These are phyloP conservation scores for Barnettozyma wickerhamii DNA, from an alignment of 805 yeast genomes.

Conservation along the genomic window DNA sequence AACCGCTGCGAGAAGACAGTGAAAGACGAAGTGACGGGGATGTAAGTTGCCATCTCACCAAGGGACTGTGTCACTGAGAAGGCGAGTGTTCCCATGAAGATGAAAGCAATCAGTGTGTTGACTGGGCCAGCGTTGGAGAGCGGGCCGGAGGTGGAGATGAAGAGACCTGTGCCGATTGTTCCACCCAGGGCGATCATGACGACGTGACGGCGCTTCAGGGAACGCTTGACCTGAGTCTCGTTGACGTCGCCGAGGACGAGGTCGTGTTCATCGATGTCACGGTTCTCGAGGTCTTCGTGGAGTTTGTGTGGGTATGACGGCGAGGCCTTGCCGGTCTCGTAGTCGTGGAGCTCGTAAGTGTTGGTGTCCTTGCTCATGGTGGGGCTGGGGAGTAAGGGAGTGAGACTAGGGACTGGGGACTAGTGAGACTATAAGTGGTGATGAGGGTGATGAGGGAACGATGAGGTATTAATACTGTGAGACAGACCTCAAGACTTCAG, in stretches of 20 bases:
- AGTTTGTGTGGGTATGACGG: not conserved
- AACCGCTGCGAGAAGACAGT: constrained; percentile 9
- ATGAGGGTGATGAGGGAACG: too few species aligned
- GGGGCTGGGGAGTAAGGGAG: not conserved
- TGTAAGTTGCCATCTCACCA: constrained; percentile 11
- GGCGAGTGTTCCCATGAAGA: constrained; percentile 8
- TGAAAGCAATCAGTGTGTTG: constrained; percentile 4
- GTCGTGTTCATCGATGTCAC: constrained; percentile 4
- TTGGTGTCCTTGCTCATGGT: not conserved
- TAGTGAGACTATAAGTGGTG: too few species aligned
- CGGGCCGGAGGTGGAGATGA: constrained; percentile 6
- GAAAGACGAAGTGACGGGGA: constrained; percentile 10
- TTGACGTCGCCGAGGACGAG: constrained; percentile 3
- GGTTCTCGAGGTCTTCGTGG: constrained; percentile 4
- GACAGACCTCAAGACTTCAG: too few species aligned
- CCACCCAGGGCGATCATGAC: constrained; percentile 12
- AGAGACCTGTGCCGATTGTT: constrained; percentile 10
- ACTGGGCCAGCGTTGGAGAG: constrained; percentile 9
- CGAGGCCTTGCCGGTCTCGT: too few species aligned
- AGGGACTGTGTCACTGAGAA: constrained; percentile 9
- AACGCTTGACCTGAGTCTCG: constrained; percentile 6
- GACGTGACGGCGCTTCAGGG: constrained; percentile 9
- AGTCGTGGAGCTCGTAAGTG: not conserved
- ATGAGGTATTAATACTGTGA: too few species aligned
- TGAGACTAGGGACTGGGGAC: too few species aligned